Conservation (phyloP, 2,329 filamentous ascomycete species). For the Fusarium goolgardi region DNA sequence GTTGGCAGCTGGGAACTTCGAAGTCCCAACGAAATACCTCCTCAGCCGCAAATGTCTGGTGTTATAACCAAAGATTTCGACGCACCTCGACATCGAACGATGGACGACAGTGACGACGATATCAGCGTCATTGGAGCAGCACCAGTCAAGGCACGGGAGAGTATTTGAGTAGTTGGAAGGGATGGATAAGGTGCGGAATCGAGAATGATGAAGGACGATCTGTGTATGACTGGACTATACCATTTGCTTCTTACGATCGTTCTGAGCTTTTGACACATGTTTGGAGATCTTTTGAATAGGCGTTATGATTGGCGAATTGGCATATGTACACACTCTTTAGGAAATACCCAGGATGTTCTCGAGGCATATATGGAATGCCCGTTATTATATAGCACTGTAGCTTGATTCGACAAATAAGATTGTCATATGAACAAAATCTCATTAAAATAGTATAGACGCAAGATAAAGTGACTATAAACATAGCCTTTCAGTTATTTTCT, state of each 20-base stretch:
- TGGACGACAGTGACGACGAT: conserved; percentile 49
- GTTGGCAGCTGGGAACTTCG: conserved; percentile 64
- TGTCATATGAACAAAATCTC: not conserved
- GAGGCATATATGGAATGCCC: not conserved
- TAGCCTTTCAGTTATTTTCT: not conserved
- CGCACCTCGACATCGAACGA: conserved; percentile 29
- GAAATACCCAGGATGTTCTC: conserved; percentile 1
- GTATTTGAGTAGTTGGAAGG: conserved; percentile 47
- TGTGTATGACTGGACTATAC: conserved; percentile 33
- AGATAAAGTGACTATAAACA: not conserved
- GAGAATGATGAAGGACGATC: not conserved
- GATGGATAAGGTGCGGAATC: not conserved
- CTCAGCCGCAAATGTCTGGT: conserved; percentile 28
- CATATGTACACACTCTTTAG: conserved; percentile 25
- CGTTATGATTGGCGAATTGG: conserved; percentile 23
- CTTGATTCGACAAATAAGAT: conserved; percentile 5
- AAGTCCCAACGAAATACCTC: conserved; percentile 23
- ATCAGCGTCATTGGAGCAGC: conserved; percentile 52
- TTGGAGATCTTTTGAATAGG: conserved; percentile 17
- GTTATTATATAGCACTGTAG: not conserved
- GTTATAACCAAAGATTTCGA: conserved; percentile 44
- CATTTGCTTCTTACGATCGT: conserved; percentile 42
- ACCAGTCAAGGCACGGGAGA: conserved; percentile 56
- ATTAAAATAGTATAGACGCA: not conserved
- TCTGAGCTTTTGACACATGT: conserved; percentile 20